Percentiles rank a stretch among this genome's conserved stretches.
phyloP scores from a whole-genome alignment of 2,329 filamentous ascomycete genomes.

The Trichoderma atrobrunneum region DNA sequence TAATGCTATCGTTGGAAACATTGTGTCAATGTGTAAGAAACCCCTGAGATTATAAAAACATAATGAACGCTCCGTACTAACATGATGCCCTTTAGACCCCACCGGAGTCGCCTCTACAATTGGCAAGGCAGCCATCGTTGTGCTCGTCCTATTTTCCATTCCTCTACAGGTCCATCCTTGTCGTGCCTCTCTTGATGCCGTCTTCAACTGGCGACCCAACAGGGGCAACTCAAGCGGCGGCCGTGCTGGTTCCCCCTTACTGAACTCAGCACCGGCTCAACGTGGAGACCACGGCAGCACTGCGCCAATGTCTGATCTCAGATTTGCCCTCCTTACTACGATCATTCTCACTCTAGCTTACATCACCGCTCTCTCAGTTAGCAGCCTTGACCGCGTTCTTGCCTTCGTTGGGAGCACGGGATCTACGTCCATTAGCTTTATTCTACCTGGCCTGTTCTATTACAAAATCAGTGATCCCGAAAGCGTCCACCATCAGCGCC shows the following conservation, averaged over 20 bases:
- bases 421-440: conserved; percentile 94
- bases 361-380: conserved; percentile 84
- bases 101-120: conserved; percentile 74
- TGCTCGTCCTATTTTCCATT: conserved; percentile 94
- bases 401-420: conserved; percentile 95
- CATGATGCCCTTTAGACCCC: conserved; percentile 30
- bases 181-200: conserved; percentile 88
- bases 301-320: conserved; percentile 74
- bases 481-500: conserved; percentile 77
- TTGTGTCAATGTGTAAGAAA: conserved; percentile 80
- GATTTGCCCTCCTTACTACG: conserved; percentile 88
- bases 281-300: conserved; percentile 52
- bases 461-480: conserved; percentile 96
- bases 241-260: conserved; percentile 43
- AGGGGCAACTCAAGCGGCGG: conserved; percentile 36
- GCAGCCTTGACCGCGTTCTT: conserved; percentile 82
- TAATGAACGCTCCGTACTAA: conserved; percentile 23
- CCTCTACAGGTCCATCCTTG: conserved; percentile 95
- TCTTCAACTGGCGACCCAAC: conserved; percentile 84
- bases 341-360: conserved; percentile 82
- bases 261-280: conserved; percentile 35
- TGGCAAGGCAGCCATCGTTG: conserved; percentile 89
- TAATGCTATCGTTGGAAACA: conserved; percentile 84
- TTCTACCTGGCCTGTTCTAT: conserved; percentile 92
- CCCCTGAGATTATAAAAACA: too few species aligned